A percentile compares a stretch with the other conserved stretches of the same genome.
Conservation (phyloP, 768 basidiomycete species). For the Lactarius evosmus region DNA sequence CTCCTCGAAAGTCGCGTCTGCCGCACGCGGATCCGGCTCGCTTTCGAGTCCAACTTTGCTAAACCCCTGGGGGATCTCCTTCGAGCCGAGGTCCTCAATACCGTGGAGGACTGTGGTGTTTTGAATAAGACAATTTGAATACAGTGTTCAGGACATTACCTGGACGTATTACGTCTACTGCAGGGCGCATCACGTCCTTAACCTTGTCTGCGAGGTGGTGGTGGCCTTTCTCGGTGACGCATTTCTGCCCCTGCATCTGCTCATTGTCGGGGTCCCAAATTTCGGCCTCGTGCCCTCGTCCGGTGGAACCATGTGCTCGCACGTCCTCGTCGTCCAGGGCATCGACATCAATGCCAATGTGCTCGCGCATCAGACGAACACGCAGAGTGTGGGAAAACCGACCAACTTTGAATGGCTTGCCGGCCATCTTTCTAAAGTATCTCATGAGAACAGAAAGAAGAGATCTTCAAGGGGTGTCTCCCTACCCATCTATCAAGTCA, state of each 20-base stretch:
- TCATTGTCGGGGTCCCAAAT: constrained; percentile 74
- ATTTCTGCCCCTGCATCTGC: constrained; percentile 49
- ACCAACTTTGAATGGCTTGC: constrained; percentile 91
- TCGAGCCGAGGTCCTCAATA: constrained; percentile 39
- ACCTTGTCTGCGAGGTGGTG: constrained; percentile 26
- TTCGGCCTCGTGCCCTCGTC: constrained; percentile 50
- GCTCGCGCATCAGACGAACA: constrained; percentile 93
- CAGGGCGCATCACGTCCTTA: constrained; percentile 29
- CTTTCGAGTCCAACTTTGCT: constrained; percentile 46
- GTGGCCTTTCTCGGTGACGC: constrained; percentile 37
- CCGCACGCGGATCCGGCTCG: constrained; percentile 40
- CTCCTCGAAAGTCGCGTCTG: constrained; percentile 46
- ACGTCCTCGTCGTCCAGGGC: constrained; percentile 73
- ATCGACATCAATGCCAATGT: constrained; percentile 94
- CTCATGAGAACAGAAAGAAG: not conserved
- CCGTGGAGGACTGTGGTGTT: constrained; percentile 40
- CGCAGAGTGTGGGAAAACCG: constrained; percentile 95
- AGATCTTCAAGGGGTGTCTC: not conserved
- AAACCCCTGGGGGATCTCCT: constrained; percentile 37
- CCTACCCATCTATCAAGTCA: constrained; percentile 90
- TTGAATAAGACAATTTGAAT: constrained; percentile 13
- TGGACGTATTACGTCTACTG: constrained; percentile 36
- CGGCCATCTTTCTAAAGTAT: constrained; percentile 77
- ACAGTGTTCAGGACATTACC: constrained; percentile 39
- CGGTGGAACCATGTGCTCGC: constrained; percentile 50